These are phyloP conservation scores for Neofusicoccum cordaticola DNA, from an alignment of 2,329 filamentous ascomycete genomes.

Conservation along the genomic window DNA sequence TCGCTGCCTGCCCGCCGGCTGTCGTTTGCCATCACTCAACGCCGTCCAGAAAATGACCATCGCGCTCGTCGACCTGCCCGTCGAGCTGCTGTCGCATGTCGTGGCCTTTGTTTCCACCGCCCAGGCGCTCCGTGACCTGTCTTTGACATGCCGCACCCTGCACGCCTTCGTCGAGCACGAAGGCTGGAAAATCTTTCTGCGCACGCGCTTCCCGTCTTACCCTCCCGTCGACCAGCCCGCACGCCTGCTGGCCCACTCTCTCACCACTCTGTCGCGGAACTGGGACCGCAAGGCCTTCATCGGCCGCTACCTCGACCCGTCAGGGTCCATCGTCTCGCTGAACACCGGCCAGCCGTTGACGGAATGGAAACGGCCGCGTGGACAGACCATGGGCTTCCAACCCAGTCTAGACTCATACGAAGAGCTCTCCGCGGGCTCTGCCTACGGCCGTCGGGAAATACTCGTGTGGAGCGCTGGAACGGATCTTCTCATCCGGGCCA, in stretches of 20 bases:
- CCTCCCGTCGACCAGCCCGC: slow-evolving; percentile 2
- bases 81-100: slow-evolving; percentile 39
- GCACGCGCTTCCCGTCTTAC: slow-evolving; percentile 47
- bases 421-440: slow-evolving; percentile 41
- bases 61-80: slow-evolving; percentile 26
- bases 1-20: background rate
- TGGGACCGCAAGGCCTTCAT: slow-evolving; percentile 57
- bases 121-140: slow-evolving; percentile 43
- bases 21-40: background rate
- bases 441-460: slow-evolving; percentile 51
- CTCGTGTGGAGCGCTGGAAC: slow-evolving; percentile 61
- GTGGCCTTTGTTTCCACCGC: slow-evolving; percentile 44
- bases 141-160: slow-evolving; percentile 46
- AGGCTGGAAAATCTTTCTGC: slow-evolving; percentile 50
- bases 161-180: slow-evolving; percentile 46
- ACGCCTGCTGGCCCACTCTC: slow-evolving; percentile 40
- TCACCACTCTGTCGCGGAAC: slow-evolving; percentile 57
- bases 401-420: slow-evolving; percentile 60
- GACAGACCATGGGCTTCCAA: slow-evolving; percentile 58
- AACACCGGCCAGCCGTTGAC: slow-evolving; percentile 11
- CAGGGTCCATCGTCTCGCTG: slow-evolving; percentile 24
- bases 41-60: background rate
- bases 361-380: slow-evolving; percentile 40
- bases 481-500: slow-evolving; percentile 52
- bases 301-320: slow-evolving; percentile 51